Base-by-base conservation (phyloP, 352 stramenopile genomes). In the Phytophthora sansomeana region DNA sequence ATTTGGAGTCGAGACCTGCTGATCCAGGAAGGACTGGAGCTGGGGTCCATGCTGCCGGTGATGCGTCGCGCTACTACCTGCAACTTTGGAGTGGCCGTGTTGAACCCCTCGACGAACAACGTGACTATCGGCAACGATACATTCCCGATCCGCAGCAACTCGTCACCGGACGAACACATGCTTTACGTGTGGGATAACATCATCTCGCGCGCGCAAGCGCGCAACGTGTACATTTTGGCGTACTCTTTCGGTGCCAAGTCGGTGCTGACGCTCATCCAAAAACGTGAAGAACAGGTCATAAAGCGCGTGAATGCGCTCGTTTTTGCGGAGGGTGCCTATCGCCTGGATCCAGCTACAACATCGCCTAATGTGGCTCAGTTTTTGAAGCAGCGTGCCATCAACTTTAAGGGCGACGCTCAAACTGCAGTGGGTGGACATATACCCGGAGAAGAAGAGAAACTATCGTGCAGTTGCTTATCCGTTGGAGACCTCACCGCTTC, bases 1-100 rank as follows among this genome's bases (percentile, higher is more conserved):
- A 94, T 94, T 67, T 94, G 85, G 85, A 92, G 83, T 59, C 83
- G 83, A 24, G 80, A 90, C 43, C 24, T 91, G 50, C 69, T 94
- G 11, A 87, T 94, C 61, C 82, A 91, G 47, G 85, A 94, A 68
- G 83, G 83, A 4, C 63, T 92, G 19, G 80, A 91, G 51, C 69
- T 91, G 16, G 85, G 85, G 16, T 94, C 85, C 0, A 94, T 94
- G 85, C 62, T 94, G 24, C 85, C 85, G 6, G 75, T 88, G 10
- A 84, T 91, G 53, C 81, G 78, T 16, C 69, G 67, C 6, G 85
- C 85, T 0, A 68, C 77, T 32, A 46, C 62, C 5, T 69, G 69
- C 16, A 77, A 74, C 1, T 89, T 90, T 44, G 80, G 69, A 1
- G 81, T 92, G 30, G 76, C 69, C 3, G 84, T 94, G 42, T 55